Evolutionary conservation across 768 basidiomycete genomes (phyloP), one percentile per base, ranked within the genome.

Genomic region (Lentinula boryana): DNA sequence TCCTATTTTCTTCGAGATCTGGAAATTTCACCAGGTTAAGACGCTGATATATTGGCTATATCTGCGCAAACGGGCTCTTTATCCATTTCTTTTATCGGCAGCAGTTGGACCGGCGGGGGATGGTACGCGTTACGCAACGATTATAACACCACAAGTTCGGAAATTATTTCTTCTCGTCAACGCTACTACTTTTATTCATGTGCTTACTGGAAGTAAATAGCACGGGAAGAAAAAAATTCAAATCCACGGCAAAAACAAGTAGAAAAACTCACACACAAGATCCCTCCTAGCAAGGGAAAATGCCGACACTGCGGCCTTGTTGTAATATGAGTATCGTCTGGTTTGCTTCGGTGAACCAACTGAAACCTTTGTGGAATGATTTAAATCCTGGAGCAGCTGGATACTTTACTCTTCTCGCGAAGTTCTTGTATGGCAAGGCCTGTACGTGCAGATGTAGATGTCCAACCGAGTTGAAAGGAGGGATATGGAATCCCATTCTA

Each of bases 401-500:
- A 66, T 87, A 92, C 67, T 84, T 83, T 32, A 74, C 56, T 12
- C 71, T 66, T 5, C 70, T 70, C 7, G 67, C 44, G 3, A 59
- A 44, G 0, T 81, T 79, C 18, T 69, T 76, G 74, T 88, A 90
- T 0, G 91, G 91, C 56, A 89, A 69, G 4, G 75, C 84, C 51
- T 88, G 86, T 23, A 87, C 82, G 67, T 92, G 91, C 41, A 93
- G 71, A 68, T 92, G 91, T 15, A 93, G 75, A 68, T 93, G 90
- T 38, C 83, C 68, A 5, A 92, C 78, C 36, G 84, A 86, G 60
- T 82, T 86, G 71, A 88, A 89, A 0, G 91, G 91, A 0, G 90
- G 87, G 57, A 91, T 88, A 68, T 93, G 90, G 67, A 91, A 93
- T 1, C 91, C 90, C 74, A 91, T 76, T 63, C 91, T 91, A 60